Base-by-base conservation (phyloP, 768 basidiomycete species). In the Phanerochaete carnosa region DNA sequence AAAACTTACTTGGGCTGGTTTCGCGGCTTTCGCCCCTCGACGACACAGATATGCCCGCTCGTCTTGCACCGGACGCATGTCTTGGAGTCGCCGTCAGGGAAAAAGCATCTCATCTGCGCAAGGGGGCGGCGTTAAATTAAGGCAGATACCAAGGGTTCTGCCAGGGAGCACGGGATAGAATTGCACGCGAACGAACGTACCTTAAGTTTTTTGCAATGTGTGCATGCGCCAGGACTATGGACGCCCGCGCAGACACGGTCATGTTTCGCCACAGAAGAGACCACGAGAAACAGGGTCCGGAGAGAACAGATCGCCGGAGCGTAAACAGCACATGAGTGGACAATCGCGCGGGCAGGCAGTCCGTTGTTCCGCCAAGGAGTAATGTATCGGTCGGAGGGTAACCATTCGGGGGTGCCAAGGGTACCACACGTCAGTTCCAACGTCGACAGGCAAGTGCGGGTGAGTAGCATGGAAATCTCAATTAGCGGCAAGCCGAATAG, bases 171-270 rank as follows among this genome's bases (percentile, higher is more conserved):
- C 12, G 33, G 23, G 45, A 52, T 43, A 54, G 15, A 26, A 23
- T 45, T 22, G 45, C 39, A 22, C 12, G 25, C 53, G 49, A 46
- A 43, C n/a, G 23, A 51, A 30, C 33, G 2, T 47, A 88, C 90
- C 87, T 94, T 94, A 68, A 93, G 84, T 69, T 86, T 89, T 73
- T 92, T 94, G 82, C 92, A 94, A 69, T 93, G 85, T 2, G 83
- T 88, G 73, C 92, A 94, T 45, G 92, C 92, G 59, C 92, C 90
- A 63, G 87, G 86, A 45, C 90, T 93, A 71, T 46, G 52, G 19
- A 29, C 54, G 54, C 59, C 39, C 52, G 29, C 19, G 26, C 16
- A 35, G 49, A 35, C 39, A 45, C 30, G 26, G 50, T 30, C 33
- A 23, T 23, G 19, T 46, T 22, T 16, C 19, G 46, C 49, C 32